Conservation (phyloP, 768 basidiomycete genomes). For the Suillus alpinus region DNA sequence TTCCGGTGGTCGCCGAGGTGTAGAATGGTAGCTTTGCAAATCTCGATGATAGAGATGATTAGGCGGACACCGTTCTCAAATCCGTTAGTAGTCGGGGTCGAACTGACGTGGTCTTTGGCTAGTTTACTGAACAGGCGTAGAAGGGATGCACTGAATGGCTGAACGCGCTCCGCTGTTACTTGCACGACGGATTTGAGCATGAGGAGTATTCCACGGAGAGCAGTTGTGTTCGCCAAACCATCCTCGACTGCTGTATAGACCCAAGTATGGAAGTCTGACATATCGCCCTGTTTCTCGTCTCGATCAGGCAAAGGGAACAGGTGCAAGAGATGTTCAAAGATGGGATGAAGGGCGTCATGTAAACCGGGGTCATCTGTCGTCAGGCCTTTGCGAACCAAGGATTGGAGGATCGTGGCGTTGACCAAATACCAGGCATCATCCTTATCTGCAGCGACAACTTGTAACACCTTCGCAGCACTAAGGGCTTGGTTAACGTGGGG, state of each 20-base stretch:
- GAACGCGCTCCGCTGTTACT: constrained; percentile 77
- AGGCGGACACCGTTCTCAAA: constrained; percentile 63
- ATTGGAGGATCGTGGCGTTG: constrained; percentile 73
- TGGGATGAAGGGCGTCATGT: constrained; percentile 77
- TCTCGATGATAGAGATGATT: constrained; percentile 78
- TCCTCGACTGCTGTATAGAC: constrained; percentile 75
- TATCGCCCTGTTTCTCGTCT: constrained; percentile 67
- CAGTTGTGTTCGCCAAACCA: constrained; percentile 68
- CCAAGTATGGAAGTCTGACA: constrained; percentile 76
- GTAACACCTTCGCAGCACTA: constrained; percentile 84
- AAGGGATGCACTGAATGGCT: constrained; percentile 70
- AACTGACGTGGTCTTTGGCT: constrained; percentile 82
- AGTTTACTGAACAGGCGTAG: constrained; percentile 84
- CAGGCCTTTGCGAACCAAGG: constrained; percentile 85
- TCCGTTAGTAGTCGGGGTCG: constrained; percentile 42
- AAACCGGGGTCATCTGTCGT: constrained; percentile 74
- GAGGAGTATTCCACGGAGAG: constrained; percentile 76
- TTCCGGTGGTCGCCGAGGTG: constrained; percentile 85
- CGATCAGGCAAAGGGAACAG: constrained; percentile 78
- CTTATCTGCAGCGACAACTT: constrained; percentile 81
- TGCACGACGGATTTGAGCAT: constrained; percentile 86
- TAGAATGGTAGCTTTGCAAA: constrained; percentile 77
- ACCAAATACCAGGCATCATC: constrained; percentile 75
- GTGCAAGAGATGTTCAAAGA: constrained; percentile 77
- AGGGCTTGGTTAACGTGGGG: constrained; percentile 63